Conservation (phyloP, 148 eudicot genomes). For the Oxyria digyna region DNA sequence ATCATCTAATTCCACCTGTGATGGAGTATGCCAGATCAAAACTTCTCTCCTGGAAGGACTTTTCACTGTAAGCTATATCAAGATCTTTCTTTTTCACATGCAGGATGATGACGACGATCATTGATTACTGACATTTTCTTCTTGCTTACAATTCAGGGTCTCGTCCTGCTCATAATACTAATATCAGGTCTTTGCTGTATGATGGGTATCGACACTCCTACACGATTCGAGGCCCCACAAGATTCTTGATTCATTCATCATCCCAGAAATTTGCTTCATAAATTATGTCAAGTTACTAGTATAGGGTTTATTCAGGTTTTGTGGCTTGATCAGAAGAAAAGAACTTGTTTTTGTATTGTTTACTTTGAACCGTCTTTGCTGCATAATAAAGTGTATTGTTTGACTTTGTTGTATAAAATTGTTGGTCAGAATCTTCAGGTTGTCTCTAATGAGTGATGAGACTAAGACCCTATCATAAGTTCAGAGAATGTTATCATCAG, state of each 20-base stretch:
- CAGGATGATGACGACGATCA: not conserved
- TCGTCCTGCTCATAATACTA: slow-evolving; percentile 70
- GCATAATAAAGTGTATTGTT: not conserved
- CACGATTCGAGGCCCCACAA: slow-evolving; percentile 82
- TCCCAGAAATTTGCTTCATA: not conserved
- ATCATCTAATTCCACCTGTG: slow-evolving; percentile 49
- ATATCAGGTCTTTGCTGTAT: slow-evolving; percentile 96
- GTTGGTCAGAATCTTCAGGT: not conserved
- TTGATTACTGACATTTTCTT: not conserved
- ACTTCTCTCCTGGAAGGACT: slow-evolving; percentile 72
- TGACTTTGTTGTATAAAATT: not conserved
- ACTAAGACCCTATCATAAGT: too few species aligned
- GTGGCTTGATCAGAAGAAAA: slow-evolving; percentile 1
- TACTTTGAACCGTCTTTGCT: not conserved
- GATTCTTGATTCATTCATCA: slow-evolving; percentile 18
- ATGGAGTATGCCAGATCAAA: slow-evolving; percentile 81
- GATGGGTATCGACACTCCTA: slow-evolving; percentile 92
- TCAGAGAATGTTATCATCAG: too few species aligned
- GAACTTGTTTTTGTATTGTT: not conserved
- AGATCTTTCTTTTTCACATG: not conserved
- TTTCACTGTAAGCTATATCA: slow-evolving; percentile 52
- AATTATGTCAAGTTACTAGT: slow-evolving; percentile 4
- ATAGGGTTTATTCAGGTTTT: not conserved
- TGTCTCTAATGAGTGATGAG: too few species aligned
- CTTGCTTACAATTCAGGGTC: slow-evolving; percentile 37